These are phyloP conservation scores for Canna indica DNA, from an alignment of 176 grass and related monocot species.

Conservation along the genomic window DNA sequence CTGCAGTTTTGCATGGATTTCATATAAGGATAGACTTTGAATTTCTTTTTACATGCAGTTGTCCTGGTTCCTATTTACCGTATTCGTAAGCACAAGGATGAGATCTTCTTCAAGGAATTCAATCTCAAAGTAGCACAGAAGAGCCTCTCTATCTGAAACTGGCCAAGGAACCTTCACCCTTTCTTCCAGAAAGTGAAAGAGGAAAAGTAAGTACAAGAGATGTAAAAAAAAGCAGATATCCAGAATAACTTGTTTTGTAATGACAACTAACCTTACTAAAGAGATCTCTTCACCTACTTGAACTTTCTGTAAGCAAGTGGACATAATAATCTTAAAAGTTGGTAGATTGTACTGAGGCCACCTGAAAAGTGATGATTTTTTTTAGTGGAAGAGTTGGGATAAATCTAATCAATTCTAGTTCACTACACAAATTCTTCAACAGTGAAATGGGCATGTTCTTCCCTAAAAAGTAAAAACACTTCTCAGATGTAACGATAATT, in stretches of 20 bases:
- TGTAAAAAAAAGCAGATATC: background rate
- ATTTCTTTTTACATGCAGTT: no score
- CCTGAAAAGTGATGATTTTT: slow-evolving; percentile 43
- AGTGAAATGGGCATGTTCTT: background rate
- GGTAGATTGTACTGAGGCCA: slow-evolving; percentile 93
- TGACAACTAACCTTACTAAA: slow-evolving; percentile 66
- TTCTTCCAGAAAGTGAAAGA: slow-evolving; percentile 73
- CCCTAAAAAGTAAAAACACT: background rate
- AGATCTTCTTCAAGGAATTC: slow-evolving; percentile 87
- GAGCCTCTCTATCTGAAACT: slow-evolving; percentile 83
- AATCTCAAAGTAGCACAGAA: slow-evolving; percentile 85
- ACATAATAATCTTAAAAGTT: slow-evolving; percentile 67
- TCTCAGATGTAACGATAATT: background rate
- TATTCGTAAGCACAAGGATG: slow-evolving; percentile 77
- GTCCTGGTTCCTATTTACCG: no score
- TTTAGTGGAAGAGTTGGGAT: slow-evolving; percentile 5
- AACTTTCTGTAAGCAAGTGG: slow-evolving; percentile 69
- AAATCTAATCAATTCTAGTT: background rate
- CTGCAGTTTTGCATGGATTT: no score
- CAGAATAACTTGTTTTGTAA: background rate
- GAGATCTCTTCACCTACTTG: slow-evolving; percentile 91
- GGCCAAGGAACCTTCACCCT: slow-evolving; percentile 99
- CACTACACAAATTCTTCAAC: background rate
- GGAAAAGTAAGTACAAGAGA: slow-evolving; percentile 36
- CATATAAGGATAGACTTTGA: no score